These are phyloP conservation scores for Baudoinia panamericana DNA, from an alignment of 495 filamentous ascomycete species.

Conservation along the genomic window DNA sequence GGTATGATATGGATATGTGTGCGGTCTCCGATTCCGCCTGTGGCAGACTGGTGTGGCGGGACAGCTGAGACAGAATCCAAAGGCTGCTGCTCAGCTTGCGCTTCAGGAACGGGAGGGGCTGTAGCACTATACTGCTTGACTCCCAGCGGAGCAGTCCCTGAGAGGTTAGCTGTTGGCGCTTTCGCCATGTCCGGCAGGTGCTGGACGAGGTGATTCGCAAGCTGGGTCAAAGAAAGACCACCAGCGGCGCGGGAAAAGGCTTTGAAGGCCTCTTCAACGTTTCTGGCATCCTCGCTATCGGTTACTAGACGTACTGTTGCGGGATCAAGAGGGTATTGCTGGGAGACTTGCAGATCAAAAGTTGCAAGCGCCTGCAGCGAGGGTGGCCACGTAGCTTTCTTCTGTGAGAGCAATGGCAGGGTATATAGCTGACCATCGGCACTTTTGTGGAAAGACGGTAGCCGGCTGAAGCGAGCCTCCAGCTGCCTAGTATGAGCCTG, in stretches of 20 bases:
- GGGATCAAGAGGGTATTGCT: conserved; percentile 58
- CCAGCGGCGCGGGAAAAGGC: conserved; percentile 42
- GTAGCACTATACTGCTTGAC: too few species aligned
- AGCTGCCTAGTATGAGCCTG: conserved; percentile 57
- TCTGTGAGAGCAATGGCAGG: conserved; percentile 57
- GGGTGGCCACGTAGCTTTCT: conserved; percentile 46
- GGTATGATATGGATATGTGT: conserved; percentile 62
- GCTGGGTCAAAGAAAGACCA: conserved; percentile 54
- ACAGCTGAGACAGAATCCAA: too few species aligned
- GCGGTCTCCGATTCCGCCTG: too few species aligned
- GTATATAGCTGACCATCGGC: conserved; percentile 57
- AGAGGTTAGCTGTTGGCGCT: background rate
- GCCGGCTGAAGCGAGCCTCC: conserved; percentile 61
- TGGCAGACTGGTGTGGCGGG: too few species aligned
- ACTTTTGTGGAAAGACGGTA: conserved; percentile 56
- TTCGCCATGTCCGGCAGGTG: conserved; percentile 56
- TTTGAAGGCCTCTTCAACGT: conserved; percentile 53
- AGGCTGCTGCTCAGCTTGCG: too few species aligned
- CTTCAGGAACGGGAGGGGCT: too few species aligned
- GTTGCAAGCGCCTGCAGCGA: conserved; percentile 50
- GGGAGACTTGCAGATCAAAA: conserved; percentile 57
- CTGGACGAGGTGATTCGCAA: conserved; percentile 63
- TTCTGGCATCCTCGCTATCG: conserved; percentile 46
- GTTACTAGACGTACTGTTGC: conserved; percentile 53
- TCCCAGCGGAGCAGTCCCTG: too few species aligned